Evolutionary conservation across 2,329 filamentous ascomycete genomes (phyloP).

Genomic region (Elsinoe ampelina): DNA sequence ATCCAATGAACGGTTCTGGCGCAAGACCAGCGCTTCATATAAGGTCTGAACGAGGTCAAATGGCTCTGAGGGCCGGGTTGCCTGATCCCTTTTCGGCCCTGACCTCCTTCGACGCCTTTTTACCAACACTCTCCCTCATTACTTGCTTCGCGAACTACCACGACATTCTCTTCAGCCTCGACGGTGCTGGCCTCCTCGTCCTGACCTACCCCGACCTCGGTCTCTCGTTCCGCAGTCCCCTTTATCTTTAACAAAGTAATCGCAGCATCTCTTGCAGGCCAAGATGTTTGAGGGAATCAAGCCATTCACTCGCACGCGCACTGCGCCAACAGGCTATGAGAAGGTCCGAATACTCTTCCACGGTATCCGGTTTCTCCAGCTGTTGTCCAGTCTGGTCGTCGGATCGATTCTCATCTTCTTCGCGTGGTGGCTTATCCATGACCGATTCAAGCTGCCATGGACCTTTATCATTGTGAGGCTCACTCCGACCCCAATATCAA

Average conservation of each 20-base stretch:
- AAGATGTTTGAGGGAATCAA: slow-evolving; percentile 11
- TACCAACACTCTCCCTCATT: slow-evolving; percentile 9
- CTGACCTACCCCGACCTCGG: not conserved
- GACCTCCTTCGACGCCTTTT: slow-evolving; percentile 6
- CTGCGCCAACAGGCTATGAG: slow-evolving; percentile 36
- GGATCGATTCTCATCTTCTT: slow-evolving; percentile 47
- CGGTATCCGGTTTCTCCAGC: slow-evolving; percentile 32
- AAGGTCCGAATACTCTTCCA: slow-evolving; percentile 33
- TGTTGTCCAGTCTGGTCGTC: slow-evolving; percentile 40
- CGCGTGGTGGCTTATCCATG: slow-evolving; percentile 43
- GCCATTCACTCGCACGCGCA: slow-evolving; percentile 21
- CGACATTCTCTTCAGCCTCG: slow-evolving; percentile 11
- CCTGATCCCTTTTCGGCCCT: slow-evolving; percentile 7
- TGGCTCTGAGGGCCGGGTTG: not conserved
- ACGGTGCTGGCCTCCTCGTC: slow-evolving; percentile 6
- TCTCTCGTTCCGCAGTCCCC: slow-evolving; percentile 1
- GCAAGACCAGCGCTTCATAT: slow-evolving; percentile 14
- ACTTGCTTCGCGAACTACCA: not conserved
- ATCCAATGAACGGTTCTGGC: slow-evolving; percentile 11
- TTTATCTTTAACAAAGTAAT: not conserved
- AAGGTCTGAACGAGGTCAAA: not conserved
- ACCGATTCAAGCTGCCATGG: slow-evolving; percentile 47
- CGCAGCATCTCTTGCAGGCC: slow-evolving; percentile 10
- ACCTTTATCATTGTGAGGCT: slow-evolving; percentile 48
- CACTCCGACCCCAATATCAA: not conserved